phyloP scores from a whole-genome alignment of 2,329 filamentous ascomycete species.

The Laburnicola sp. region DNA sequence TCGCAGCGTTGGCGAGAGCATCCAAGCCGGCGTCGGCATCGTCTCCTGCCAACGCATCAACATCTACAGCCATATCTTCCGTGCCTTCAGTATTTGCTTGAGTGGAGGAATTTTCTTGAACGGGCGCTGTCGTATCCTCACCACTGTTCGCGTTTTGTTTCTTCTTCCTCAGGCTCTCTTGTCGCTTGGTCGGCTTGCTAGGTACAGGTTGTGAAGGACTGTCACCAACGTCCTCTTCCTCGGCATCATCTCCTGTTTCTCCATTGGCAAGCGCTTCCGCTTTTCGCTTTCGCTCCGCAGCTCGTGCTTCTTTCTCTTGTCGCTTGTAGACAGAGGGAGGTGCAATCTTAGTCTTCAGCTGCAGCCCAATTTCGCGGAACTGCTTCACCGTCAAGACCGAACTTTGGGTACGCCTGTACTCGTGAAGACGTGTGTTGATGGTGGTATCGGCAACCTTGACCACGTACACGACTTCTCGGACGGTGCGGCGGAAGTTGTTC shows the following conservation, averaged over 20 bases:
- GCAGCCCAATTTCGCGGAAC: constrained; percentile 71
- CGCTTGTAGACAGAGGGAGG: constrained; percentile 81
- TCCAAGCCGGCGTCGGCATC: constrained; percentile 28
- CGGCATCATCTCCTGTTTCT: background rate
- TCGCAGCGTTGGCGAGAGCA: constrained; percentile 22
- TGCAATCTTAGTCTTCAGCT: constrained; percentile 62
- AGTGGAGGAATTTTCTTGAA: background rate
- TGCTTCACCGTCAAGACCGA: constrained; percentile 85
- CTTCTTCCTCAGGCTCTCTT: constrained; percentile 3
- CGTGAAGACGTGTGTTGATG: constrained; percentile 85
- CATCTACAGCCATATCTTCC: constrained; percentile 13
- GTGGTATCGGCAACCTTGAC: constrained; percentile 96
- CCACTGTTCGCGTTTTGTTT: background rate
- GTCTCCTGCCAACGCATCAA: constrained; percentile 25
- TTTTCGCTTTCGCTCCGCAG: constrained; percentile 32
- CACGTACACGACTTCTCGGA: constrained; percentile 95
- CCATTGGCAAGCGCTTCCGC: constrained; percentile 4
- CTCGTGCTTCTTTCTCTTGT: constrained; percentile 52
- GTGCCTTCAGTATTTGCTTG: constrained; percentile 6
- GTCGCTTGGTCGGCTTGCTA: constrained; percentile 2
- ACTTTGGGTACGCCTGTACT: constrained; percentile 86
- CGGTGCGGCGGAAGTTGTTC: constrained; percentile 94
- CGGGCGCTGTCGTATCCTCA: background rate
- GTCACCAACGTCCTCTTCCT: background rate
- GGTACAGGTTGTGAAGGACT: background rate